phyloP scores from a whole-genome alignment of 441 rosid genomes.

The Jatropha podagrica region DNA sequence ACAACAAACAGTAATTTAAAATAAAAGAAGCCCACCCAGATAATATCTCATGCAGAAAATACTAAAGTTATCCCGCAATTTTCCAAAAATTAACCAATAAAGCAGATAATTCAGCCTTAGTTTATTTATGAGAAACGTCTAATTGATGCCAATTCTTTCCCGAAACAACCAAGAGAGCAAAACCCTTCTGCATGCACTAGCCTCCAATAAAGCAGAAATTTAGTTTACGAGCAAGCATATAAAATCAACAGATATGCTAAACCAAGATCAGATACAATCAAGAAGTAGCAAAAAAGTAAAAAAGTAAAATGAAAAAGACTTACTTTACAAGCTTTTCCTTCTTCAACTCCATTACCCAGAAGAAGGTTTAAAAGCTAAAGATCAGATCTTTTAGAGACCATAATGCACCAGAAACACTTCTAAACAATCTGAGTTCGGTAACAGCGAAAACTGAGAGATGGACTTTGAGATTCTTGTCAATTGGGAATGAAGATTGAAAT shows the following conservation, averaged over 20 bases:
- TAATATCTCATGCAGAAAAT: not conserved
- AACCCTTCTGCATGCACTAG: not conserved
- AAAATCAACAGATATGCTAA: not conserved
- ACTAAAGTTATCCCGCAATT: not conserved
- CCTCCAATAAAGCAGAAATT: not conserved
- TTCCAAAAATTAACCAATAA: not conserved
- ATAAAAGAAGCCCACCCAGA: not conserved
- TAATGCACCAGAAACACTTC: not conserved
- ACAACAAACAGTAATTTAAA: not conserved
- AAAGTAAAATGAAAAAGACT: constrained; percentile 11
- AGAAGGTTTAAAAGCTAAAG: constrained; percentile 9
- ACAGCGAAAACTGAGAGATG: not conserved
- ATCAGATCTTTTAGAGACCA: constrained; percentile 11
- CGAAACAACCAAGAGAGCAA: not conserved
- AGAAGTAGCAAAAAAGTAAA: not conserved
- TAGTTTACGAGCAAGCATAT: not conserved
- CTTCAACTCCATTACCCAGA: constrained; percentile 60
- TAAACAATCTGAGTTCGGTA: not conserved
- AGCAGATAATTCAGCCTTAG: not conserved
- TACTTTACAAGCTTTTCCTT: constrained; percentile 72
- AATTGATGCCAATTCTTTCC: not conserved
- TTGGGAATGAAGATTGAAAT: not conserved
- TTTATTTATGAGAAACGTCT: not conserved
- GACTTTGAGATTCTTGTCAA: not conserved
- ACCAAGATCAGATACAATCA: constrained; percentile 12